phyloP scores from a whole-genome alignment of 2,329 filamentous ascomycete species.

The Neofusicoccum sp. region DNA sequence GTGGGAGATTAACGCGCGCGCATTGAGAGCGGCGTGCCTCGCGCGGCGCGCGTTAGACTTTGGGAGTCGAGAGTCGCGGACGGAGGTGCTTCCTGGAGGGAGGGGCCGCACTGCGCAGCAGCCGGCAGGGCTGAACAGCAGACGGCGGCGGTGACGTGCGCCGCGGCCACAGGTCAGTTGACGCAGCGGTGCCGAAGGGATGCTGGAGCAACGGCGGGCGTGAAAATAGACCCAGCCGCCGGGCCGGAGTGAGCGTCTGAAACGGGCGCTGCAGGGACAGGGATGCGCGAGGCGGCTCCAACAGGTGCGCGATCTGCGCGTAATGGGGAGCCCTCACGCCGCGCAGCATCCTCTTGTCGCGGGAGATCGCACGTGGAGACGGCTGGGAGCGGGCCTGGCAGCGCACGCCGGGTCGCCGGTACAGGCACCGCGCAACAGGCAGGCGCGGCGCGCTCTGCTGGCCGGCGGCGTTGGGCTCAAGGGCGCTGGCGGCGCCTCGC shows the following conservation, averaged over 20 bases:
- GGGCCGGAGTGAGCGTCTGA: constrained; percentile 11
- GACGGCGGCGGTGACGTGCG: constrained; percentile 3
- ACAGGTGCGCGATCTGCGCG: constrained; percentile 12
- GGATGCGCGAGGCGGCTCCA: constrained; percentile 8
- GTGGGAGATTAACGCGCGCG: constrained; percentile 14
- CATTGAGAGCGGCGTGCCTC: constrained; percentile 10
- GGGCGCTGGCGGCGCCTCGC: constrained; percentile 2
- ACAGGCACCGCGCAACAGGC: neutral
- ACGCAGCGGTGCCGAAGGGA: neutral
- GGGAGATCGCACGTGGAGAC: constrained; percentile 15
- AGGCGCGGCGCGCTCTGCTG: neutral
- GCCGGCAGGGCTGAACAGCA: neutral
- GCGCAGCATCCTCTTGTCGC: neutral
- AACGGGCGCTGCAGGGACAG: constrained; percentile 13
- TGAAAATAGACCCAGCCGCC: neutral
- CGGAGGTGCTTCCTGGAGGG: constrained; percentile 2
- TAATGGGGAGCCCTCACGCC: neutral
- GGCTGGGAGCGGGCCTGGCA: neutral
- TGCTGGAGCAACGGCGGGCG: constrained; percentile 1
- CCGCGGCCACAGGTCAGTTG: neutral
- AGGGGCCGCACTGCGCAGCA: neutral
- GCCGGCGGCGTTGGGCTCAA: neutral
- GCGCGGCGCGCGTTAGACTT: constrained; percentile 9
- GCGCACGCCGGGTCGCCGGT: constrained; percentile 1
- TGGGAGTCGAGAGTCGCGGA: neutral